Base-by-base conservation (phyloP, 2,329 filamentous ascomycete genomes). In the Aspergillus hortae region DNA sequence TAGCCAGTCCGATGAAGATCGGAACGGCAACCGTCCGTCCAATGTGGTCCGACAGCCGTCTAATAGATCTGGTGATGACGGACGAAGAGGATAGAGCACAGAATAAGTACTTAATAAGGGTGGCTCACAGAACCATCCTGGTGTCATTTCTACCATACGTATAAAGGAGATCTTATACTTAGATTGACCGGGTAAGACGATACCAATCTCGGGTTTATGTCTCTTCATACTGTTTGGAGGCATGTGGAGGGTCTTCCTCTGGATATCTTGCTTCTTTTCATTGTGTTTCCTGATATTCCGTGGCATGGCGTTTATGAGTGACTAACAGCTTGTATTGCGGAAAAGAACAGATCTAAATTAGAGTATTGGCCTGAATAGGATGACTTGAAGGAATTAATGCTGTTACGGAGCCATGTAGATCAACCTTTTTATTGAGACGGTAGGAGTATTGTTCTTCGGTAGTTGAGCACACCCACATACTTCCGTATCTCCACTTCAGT, bases 21-120 rank as follows among this genome's bases (percentile, higher is more conserved):
- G 65, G 30, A 70, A 69, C 27, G 60, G 56, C 46, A 58, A 49
- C 10, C 40, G 42, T 36, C 60, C 55, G 45, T 46, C 55, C 25
- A 50, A 53, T 44, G 51, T 60, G 33, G 41, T 43, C 23, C 55
- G 55, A 23, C 19, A 62, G n/a, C 58, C 56, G 32, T 50, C 53
- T 51, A 55, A 53, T 44, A 90, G 90, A 57, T 90, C 95, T 69
- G 41, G 32, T 23, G 50, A 56, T 6, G 45, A 46, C 17, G 38
- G 51, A 14, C 48, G 51, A 25, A 53, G 53, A 44, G 21, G 43
- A 38, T 54, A 45, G 38, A 49, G 41, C 15, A 50, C 15, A 30
- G 32, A 14, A 30, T 21, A 23, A 41, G 30, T 27, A 40, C 19
- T 30, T 30, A 30, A 30, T 30, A 30, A 44, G 12, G 45, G 32